Base-by-base conservation (phyloP, 768 basidiomycete species). In the Terana coerulea region DNA sequence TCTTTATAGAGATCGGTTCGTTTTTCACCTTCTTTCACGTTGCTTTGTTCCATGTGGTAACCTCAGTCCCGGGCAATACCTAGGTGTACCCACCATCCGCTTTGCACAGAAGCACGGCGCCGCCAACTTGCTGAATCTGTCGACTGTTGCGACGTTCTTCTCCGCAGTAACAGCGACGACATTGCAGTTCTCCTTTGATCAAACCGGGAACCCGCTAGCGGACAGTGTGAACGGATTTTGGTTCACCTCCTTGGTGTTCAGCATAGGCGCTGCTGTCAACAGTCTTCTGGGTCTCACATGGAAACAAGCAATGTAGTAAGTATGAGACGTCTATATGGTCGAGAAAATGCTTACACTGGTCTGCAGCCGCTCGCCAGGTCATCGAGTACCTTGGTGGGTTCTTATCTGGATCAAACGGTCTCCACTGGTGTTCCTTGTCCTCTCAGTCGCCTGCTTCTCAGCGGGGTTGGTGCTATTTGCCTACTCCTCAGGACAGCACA, bases 321-420 rank as follows among this genome's bases (percentile, higher is more conserved):
- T 78, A 10, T 21, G 12, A 10, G 28, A 5, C 55, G 6, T 7
- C 24, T 14, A 33, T 29, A 22, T 26, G 29, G 31, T 17, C 22
- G 17, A 22, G 31, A 2, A 5, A 41, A 11, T 49, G 6, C 17
- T 63, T 51, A 34, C 9, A 43, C 49, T 2, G 40, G 49, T 56
- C 46, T 51, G 9, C 45, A 87, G 86, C 63, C 86, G 86, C 48
- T 86, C 84, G 31, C 86, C 86, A 17, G 81, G 83, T 8, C 80
- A 88, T 64, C 80, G 83, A 47, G 84, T 87, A 36, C 86, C 86
- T 0, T 87, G 86, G 86, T 88, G 86, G 85, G 84, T 88, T 37
- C 68, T 87, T 50, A 90, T 91, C 58, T 91, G 87, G 88, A 91
- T 91, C 70, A 91, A 90, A 63, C 75, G 88, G 30, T 88, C 87